Percentiles rank a stretch among this genome's conserved stretches.
Evolutionary conservation across 2,329 filamentous ascomycete genomes (phyloP).

Genomic region (Arthrobotrys pseudoclavata): DNA sequence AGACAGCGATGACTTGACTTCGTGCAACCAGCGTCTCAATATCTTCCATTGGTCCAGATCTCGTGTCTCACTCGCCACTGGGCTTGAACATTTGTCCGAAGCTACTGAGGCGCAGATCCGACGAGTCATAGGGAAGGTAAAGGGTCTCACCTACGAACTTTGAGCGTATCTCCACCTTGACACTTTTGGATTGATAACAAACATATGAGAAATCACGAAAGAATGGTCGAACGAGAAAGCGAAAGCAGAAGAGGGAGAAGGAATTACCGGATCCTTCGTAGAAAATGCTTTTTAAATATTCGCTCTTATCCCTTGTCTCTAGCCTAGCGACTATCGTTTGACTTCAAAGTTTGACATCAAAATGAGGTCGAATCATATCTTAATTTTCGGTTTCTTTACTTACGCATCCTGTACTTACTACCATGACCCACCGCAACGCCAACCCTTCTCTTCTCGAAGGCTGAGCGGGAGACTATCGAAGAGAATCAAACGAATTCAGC

Average conservation of each 20-base stretch:
- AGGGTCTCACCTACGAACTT: conserved; percentile 58
- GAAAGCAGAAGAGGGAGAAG: background rate
- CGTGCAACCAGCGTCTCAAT: conserved; percentile 47
- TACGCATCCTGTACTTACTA: background rate
- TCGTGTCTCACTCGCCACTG: conserved; percentile 32
- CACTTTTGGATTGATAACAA: background rate
- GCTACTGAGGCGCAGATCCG: conserved; percentile 42
- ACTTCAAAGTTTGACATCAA: background rate
- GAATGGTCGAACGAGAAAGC: background rate
- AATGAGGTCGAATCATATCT: background rate
- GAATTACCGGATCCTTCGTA: background rate
- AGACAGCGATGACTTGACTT: conserved; percentile 38
- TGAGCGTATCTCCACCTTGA: conserved; percentile 25
- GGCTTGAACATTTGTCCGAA: conserved; percentile 50
- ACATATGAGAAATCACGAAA: background rate
- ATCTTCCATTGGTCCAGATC: conserved; percentile 57
- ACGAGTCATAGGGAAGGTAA: conserved; percentile 55
- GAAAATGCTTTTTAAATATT: background rate
- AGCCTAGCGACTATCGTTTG: background rate
- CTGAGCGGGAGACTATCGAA: no score
- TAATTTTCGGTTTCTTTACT: conserved; percentile 3
- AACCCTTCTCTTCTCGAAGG: background rate
- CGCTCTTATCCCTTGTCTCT: background rate
- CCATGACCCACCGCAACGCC: background rate
- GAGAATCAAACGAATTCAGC: no score